Evolutionary conservation across 345 rosid genomes (phyloP).

Genomic region (Eucalyptus camaldulensis): DNA sequence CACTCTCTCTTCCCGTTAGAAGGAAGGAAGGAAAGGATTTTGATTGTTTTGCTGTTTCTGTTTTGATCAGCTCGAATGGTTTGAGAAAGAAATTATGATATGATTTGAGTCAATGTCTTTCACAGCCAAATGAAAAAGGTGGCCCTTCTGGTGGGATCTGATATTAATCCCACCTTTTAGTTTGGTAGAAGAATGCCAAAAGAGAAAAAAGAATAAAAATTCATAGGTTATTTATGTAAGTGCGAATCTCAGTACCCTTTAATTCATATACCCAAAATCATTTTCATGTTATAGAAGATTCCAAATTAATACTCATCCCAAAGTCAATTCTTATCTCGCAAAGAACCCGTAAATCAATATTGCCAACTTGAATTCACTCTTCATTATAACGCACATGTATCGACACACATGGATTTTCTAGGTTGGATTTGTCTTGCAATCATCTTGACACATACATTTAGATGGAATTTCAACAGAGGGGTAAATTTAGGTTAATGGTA

Average conservation of each 20-base stretch:
- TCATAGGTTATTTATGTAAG: background rate
- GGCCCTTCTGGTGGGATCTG: background rate
- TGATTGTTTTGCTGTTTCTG: background rate
- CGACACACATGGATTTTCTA: fast-evolving
- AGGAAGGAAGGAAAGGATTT: no score
- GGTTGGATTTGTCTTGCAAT: background rate
- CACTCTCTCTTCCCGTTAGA: no score
- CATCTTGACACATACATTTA: background rate
- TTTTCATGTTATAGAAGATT: no score
- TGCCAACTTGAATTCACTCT: background rate
- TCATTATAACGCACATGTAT: background rate
- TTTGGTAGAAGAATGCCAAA: background rate
- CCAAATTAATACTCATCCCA: background rate
- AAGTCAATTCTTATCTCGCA: background rate
- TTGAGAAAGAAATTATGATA: background rate
- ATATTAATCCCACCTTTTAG: background rate
- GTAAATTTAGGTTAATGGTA: background rate
- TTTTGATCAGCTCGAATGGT: background rate
- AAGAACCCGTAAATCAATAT: no score
- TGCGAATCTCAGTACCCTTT: background rate
- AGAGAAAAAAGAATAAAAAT: background rate
- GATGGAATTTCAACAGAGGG: background rate
- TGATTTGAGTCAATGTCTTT: background rate
- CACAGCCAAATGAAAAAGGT: background rate
- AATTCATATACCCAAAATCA: no score